phyloP scores from a whole-genome alignment of 495 filamentous ascomycete genomes.

The Emericellopsis terricola region DNA sequence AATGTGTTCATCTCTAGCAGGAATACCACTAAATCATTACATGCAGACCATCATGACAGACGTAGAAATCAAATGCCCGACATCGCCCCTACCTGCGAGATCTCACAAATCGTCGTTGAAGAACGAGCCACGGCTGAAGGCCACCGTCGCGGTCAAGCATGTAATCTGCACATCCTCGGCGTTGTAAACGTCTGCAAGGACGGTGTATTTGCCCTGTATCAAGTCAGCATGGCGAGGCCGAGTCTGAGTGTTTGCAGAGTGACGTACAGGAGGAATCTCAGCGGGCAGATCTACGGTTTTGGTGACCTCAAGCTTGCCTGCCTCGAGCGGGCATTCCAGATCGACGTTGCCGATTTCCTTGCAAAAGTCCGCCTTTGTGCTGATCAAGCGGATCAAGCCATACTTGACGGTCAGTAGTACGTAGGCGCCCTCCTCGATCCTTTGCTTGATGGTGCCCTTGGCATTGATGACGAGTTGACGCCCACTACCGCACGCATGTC shows the following conservation, averaged over 20 bases:
- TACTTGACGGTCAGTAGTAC: constrained; percentile 80
- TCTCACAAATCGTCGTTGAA: too few species aligned
- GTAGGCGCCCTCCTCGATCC: constrained; percentile 57
- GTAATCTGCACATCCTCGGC: constrained; percentile 52
- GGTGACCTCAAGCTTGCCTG: constrained; percentile 48
- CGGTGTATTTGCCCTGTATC: constrained; percentile 69
- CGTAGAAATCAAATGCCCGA: too few species aligned
- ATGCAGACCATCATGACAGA: too few species aligned
- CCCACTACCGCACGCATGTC: constrained; percentile 38
- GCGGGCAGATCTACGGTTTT: constrained; percentile 76
- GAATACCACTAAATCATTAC: too few species aligned
- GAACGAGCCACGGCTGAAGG: constrained; percentile 18
- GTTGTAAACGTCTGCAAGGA: constrained; percentile 68
- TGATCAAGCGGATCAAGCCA: constrained; percentile 77
- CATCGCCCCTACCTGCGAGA: too few species aligned
- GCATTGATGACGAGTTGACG: constrained; percentile 62
- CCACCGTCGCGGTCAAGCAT: constrained; percentile 55
- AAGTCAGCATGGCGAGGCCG: constrained; percentile 1
- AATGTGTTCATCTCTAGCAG: too few species aligned
- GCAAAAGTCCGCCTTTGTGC: constrained; percentile 63
- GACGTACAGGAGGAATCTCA: constrained; percentile 73
- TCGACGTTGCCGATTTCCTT: constrained; percentile 77
- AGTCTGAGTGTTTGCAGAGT: background rate
- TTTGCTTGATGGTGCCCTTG: constrained; percentile 45
- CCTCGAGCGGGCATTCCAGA: constrained; percentile 69